Base-by-base conservation (phyloP, 139 green algal genomes). In the Picocystis salinarum region DNA sequence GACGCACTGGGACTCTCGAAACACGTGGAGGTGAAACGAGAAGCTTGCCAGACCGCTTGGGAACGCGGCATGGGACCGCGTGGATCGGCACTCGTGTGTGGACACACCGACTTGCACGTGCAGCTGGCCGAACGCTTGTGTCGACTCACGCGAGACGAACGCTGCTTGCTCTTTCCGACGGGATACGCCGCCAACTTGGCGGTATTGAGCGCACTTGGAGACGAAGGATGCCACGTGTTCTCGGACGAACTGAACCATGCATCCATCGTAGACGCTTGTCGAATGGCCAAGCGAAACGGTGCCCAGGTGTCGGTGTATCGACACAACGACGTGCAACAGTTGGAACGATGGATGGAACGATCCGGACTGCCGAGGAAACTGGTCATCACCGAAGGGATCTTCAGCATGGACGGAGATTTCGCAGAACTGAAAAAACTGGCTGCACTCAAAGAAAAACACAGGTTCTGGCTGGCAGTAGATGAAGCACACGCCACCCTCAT, bases 401-500 rank as follows among this genome's bases (percentile, higher is more conserved):
- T 96, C 61, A 78, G 55, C 50, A 96, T 96, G 85, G 84, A 96
- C 47, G 84, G 82, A 0, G 77, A 92, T 64, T 85, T 82, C 60
- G 79, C 76, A 30, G 67, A 91, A 49, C 45, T 93, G n/a, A 18
- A 55, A 34, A 71, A 50, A 4, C 59, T 96, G 6, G 72, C 48
- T 0, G 15, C 4, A 6, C 64, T 96, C 27, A 67, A 61, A 22
- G 22, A 28, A 11, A 53, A 57, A 36, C 33, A 90, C 42, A 61
- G 64, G 20, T 96, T 96, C 60, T 59, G 93, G 48, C 59, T 93
- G 23, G 70, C 59, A 0, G 47, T 91, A 12, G 83, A 95, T 42
- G 81, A 96, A n/a, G 87, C 87, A 17, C 87, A 97, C 54, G 85
- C 77, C 2, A 95, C 80, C 1, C 71, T 95, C 27, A 79, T 93